Percentiles rank a stretch among this genome's conserved stretches.
Evolutionary conservation across 768 basidiomycete species (phyloP).

Genomic region (Trametes maxima): DNA sequence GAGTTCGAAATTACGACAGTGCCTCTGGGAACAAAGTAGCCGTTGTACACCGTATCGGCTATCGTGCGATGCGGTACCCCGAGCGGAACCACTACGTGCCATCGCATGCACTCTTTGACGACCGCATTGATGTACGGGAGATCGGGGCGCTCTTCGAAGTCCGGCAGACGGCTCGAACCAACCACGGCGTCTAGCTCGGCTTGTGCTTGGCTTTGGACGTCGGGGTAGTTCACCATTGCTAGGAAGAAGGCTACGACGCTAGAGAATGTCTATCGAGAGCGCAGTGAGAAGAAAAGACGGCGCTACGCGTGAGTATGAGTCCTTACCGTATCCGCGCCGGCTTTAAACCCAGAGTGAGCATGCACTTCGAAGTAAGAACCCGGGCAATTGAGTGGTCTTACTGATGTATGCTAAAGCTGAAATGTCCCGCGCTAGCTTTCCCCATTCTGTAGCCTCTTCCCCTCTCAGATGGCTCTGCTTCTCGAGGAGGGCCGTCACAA

Average conservation of each 20-base stretch:
- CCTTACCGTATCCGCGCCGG: constrained; percentile 61
- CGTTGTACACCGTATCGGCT: constrained; percentile 25
- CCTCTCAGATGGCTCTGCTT: background rate
- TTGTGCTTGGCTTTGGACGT: constrained; percentile 30
- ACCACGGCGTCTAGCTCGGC: constrained; percentile 33
- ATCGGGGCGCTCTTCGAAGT: constrained; percentile 23
- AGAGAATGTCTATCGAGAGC: constrained; percentile 25
- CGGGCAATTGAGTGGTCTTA: background rate
- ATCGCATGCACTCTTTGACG: constrained; percentile 30
- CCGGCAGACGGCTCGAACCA: constrained; percentile 31
- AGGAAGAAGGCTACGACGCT: constrained; percentile 34
- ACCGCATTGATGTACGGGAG: constrained; percentile 33
- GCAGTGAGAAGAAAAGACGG: background rate
- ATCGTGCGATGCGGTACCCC: constrained; percentile 29
- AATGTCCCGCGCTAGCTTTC: background rate
- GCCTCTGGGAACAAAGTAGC: constrained; percentile 34
- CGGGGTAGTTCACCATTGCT: constrained; percentile 34
- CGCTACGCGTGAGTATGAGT: background rate
- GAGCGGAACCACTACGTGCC: constrained; percentile 26
- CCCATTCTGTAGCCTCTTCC: background rate
- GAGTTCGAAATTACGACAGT: constrained; percentile 23
- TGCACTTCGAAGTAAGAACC: background rate
- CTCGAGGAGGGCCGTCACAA: constrained; percentile 2
- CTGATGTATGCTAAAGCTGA: constrained; percentile 4
- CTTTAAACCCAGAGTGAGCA: constrained; percentile 21